phyloP scores from a whole-genome alignment of 371 early-diverging fungal species.

The Dentiscutata heterogama region DNA sequence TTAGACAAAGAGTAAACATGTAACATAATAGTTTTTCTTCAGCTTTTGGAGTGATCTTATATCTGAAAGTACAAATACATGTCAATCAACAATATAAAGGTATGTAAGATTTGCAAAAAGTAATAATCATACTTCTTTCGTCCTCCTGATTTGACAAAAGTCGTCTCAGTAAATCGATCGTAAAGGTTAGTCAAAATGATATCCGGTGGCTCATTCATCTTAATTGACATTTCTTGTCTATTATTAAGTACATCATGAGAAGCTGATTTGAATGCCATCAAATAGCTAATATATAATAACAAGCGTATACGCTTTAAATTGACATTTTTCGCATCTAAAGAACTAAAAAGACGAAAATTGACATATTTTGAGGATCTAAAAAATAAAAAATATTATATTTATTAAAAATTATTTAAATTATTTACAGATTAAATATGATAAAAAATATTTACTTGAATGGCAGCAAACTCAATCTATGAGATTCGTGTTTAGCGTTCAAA shows the following conservation, averaged over 20 bases:
- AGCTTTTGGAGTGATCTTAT: constrained; percentile 55
- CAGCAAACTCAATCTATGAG: constrained; percentile 53
- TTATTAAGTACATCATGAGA: constrained; percentile 62
- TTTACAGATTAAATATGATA: not conserved
- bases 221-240: constrained; percentile 59
- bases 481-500: constrained; percentile 54
- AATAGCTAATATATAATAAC: constrained; percentile 76
- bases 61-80: not conserved
- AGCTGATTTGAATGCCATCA: constrained; percentile 75
- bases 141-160: constrained; percentile 56
- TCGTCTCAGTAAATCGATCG: constrained; percentile 74
- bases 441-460: constrained; percentile 53
- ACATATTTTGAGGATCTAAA: constrained; percentile 58
- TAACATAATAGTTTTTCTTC: constrained; percentile 84
- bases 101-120: not conserved
- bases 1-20: constrained; percentile 76
- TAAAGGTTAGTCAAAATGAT: constrained; percentile 70
- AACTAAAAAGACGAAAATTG: constrained; percentile 59
- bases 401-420: not conserved
- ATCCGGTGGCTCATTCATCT: constrained; percentile 68
- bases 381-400: not conserved
- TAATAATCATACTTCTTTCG: not conserved
- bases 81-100: not conserved
- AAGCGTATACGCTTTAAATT: constrained; percentile 67
- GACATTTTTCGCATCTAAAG: constrained; percentile 68